phyloP scores from a whole-genome alignment of 2,329 filamentous ascomycete species.

The Alternaria alternata region DNA sequence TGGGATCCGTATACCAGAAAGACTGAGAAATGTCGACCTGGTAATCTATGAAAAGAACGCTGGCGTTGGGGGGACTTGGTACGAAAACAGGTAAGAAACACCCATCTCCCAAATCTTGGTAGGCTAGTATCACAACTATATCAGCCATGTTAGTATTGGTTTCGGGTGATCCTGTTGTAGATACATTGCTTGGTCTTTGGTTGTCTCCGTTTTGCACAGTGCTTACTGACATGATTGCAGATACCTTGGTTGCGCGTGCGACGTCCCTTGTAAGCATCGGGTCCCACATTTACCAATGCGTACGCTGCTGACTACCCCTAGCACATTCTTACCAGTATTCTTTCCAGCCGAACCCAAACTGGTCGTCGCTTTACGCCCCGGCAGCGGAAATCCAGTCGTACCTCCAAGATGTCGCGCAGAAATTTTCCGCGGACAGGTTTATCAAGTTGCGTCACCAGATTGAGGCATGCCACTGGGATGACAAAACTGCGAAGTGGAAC shows the following conservation, averaged over 20 bases:
- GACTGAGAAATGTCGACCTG: slow-evolving; percentile 50
- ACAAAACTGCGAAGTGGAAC: slow-evolving; percentile 47
- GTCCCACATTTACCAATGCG: background rate
- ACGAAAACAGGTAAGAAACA: slow-evolving; percentile 43
- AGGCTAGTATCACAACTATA: background rate
- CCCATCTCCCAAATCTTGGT: background rate
- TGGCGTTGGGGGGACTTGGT: slow-evolving; percentile 53
- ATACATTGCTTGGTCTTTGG: background rate
- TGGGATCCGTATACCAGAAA: slow-evolving; percentile 55
- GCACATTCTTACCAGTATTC: slow-evolving; percentile 55
- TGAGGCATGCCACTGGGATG: slow-evolving; percentile 45
- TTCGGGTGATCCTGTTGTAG: background rate
- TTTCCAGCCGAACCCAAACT: slow-evolving; percentile 54
- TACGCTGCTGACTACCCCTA: slow-evolving; percentile 15
- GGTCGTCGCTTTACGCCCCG: slow-evolving; percentile 54
- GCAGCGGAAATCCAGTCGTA: slow-evolving; percentile 51
- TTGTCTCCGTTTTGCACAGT: background rate
- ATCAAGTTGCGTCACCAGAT: slow-evolving; percentile 50
- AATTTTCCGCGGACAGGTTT: slow-evolving; percentile 50
- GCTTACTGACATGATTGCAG: slow-evolving; percentile 22
- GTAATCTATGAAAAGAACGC: slow-evolving; percentile 56
- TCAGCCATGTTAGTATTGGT: background rate
- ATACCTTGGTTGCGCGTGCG: slow-evolving; percentile 56
- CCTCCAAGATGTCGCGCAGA: slow-evolving; percentile 44
- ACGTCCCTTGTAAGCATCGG: slow-evolving; percentile 43